Conservation (phyloP, 2,329 filamentous ascomycete genomes). For the Calcarisporium arbuscula region DNA sequence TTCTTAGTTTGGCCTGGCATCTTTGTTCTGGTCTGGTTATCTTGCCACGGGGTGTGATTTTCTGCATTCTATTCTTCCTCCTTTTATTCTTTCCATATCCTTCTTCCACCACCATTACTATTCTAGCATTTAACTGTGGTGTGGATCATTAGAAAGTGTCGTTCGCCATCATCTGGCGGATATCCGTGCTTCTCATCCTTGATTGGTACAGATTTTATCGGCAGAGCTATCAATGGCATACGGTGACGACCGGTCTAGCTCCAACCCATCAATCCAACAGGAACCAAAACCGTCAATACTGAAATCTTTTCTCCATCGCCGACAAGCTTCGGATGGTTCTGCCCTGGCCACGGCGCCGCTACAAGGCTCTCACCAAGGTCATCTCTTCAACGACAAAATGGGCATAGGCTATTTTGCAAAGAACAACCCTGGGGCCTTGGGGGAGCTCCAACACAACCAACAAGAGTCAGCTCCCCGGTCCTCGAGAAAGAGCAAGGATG, state of each 20-base stretch:
- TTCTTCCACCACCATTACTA: too few relatives aligned
- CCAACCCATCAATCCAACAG: slow-evolving; percentile 24
- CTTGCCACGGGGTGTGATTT: too few relatives aligned
- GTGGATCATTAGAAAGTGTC: too few relatives aligned
- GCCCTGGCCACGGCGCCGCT: slow-evolving; percentile 17
- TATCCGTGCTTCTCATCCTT: too few relatives aligned
- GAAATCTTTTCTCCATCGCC: slow-evolving; percentile 43
- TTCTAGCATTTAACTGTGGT: too few relatives aligned
- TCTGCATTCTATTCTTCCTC: too few relatives aligned
- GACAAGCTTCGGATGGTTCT: slow-evolving; percentile 39
- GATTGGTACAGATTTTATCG: too few relatives aligned
- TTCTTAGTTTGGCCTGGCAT: too few relatives aligned
- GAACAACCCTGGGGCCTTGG: slow-evolving; percentile 40
- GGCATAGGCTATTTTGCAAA: slow-evolving; percentile 27
- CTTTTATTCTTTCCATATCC: too few relatives aligned
- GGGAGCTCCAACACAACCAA: slow-evolving; percentile 52
- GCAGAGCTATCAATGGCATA: slow-evolving; percentile 17
- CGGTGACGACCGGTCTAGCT: slow-evolving; percentile 7
- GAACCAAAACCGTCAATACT: slow-evolving; percentile 44
- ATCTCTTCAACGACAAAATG: slow-evolving; percentile 17
- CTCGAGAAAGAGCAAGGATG: slow-evolving; percentile 31
- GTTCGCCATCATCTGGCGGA: too few relatives aligned
- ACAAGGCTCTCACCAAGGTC: slow-evolving; percentile 15
- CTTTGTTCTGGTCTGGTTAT: too few relatives aligned
- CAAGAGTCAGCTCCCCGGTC: slow-evolving; percentile 34